These are phyloP conservation scores for Phanerodontia chrysosporium DNA, from an alignment of 768 basidiomycete species.

Conservation along the genomic window DNA sequence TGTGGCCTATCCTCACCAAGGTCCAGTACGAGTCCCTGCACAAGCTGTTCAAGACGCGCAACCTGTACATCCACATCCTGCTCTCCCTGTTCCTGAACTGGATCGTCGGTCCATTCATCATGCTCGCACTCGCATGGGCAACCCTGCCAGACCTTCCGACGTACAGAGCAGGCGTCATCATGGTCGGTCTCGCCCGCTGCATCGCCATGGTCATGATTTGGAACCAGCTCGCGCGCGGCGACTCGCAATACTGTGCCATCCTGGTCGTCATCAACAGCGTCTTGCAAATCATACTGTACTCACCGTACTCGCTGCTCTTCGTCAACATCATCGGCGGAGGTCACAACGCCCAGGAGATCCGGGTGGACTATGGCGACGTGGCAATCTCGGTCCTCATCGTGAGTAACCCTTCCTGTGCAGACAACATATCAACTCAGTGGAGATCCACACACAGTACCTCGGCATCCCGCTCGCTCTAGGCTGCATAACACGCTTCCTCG, in stretches of 20 bases:
- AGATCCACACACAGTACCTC: slow-evolving; percentile 49
- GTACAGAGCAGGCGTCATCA: slow-evolving; percentile 75
- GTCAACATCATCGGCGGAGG: slow-evolving; percentile 62
- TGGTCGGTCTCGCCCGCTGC: slow-evolving; percentile 75
- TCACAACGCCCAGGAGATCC: slow-evolving; percentile 30
- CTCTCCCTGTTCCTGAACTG: slow-evolving; percentile 74
- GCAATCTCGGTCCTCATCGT: slow-evolving; percentile 71
- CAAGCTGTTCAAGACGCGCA: slow-evolving; percentile 42
- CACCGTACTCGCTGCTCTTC: slow-evolving; percentile 71
- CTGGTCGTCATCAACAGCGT: slow-evolving; percentile 78
- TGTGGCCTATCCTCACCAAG: slow-evolving; percentile 80
- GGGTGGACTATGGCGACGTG: slow-evolving; percentile 53
- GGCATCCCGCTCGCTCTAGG: slow-evolving; percentile 79
- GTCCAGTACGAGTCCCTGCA: slow-evolving; percentile 75
- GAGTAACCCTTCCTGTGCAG: slow-evolving; percentile 26
- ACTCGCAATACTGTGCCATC: slow-evolving; percentile 71
- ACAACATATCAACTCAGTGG: neutral
- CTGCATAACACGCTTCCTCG: slow-evolving; percentile 56
- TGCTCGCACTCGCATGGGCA: slow-evolving; percentile 85
- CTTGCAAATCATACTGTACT: slow-evolving; percentile 73
- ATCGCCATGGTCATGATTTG: slow-evolving; percentile 63
- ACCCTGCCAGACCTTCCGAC: slow-evolving; percentile 74
- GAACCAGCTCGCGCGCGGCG: slow-evolving; percentile 70
- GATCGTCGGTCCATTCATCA: slow-evolving; percentile 76
- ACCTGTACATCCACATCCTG: slow-evolving; percentile 62